A percentile compares a stretch with the other conserved stretches of the same genome.
These are phyloP conservation scores for Exserohilum turcica DNA, from an alignment of 2,329 filamentous ascomycete genomes.

Conservation along the genomic window DNA sequence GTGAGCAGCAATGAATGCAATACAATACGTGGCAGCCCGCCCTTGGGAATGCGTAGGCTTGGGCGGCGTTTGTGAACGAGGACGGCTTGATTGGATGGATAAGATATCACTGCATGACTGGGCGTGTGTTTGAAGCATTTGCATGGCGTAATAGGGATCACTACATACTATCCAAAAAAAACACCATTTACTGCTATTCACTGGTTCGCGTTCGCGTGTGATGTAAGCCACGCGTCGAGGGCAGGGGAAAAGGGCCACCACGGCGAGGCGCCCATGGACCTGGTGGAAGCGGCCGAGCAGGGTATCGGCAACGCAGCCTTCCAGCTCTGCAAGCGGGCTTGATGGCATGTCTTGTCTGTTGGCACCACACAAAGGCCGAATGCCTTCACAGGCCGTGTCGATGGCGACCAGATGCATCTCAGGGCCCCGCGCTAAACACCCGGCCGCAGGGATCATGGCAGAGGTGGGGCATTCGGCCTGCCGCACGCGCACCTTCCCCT, in stretches of 20 bases:
- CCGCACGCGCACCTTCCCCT: constrained; percentile 26
- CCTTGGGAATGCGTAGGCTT: background rate
- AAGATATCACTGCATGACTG: constrained; percentile 20
- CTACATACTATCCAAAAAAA: constrained; percentile 7
- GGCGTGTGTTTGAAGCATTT: constrained; percentile 30
- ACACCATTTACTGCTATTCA: background rate
- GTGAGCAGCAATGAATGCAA: constrained; percentile 14
- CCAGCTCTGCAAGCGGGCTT: background rate
- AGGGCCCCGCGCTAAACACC: constrained; percentile 20
- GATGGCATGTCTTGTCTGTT: background rate
- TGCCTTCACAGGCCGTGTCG: background rate
- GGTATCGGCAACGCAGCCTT: background rate
- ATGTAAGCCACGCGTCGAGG: background rate
- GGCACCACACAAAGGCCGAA: background rate
- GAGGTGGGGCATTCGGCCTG: constrained; percentile 20
- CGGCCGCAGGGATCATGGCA: constrained; percentile 14
- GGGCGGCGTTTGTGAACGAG: constrained; percentile 1
- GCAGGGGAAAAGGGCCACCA: background rate
- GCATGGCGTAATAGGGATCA: constrained; percentile 22
- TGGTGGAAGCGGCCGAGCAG: background rate
- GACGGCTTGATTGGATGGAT: background rate
- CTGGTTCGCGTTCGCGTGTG: background rate
- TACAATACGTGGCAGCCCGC: background rate
- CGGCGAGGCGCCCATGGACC: background rate
- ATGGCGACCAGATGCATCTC: constrained; percentile 1